A percentile compares a stretch with the other conserved stretches of the same genome.
phyloP scores from a whole-genome alignment of 352 stramenopile species.

The Blastocystis sp. region DNA sequence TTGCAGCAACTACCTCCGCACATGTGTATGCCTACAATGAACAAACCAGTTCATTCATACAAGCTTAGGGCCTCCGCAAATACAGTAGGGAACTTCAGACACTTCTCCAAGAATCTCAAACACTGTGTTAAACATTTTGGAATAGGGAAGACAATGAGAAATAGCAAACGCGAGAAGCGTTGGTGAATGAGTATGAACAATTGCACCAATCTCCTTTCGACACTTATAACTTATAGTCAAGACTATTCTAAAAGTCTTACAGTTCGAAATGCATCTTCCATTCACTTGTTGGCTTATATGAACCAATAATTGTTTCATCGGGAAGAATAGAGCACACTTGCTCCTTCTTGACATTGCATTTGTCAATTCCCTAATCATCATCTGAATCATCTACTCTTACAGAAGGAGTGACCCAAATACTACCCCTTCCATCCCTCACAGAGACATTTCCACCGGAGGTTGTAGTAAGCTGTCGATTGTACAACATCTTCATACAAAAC shows the following conservation, averaged over 20 bases:
- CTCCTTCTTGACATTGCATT: conserved; percentile 18
- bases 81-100: conserved; percentile 26
- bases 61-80: conserved; percentile 10
- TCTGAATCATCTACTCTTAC: background rate
- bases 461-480: conserved; percentile 46
- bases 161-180: conserved; percentile 45
- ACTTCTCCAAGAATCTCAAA: conserved; percentile 9
- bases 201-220: background rate
- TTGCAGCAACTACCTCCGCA: background rate
- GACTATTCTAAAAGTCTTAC: background rate
- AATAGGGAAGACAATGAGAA: conserved; percentile 10
- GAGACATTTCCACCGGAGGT: conserved; percentile 59
- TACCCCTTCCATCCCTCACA: background rate
- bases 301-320: background rate
- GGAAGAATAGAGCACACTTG: conserved; percentile 40
- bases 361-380: conserved; percentile 38
- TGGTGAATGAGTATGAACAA: conserved; percentile 54
- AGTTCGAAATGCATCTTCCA: conserved; percentile 60
- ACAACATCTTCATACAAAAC: conserved; percentile 20
- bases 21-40: conserved; percentile 4
- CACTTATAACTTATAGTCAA: background rate
- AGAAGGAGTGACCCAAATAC: conserved; percentile 35
- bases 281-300: conserved; percentile 56
- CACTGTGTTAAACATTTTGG: background rate
- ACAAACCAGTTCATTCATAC: background rate